Evolutionary conservation across 805 yeast genomes (phyloP), one percentile per base, ranked within the genome.

Genomic region (Metschnikowia dekortorum): DNA sequence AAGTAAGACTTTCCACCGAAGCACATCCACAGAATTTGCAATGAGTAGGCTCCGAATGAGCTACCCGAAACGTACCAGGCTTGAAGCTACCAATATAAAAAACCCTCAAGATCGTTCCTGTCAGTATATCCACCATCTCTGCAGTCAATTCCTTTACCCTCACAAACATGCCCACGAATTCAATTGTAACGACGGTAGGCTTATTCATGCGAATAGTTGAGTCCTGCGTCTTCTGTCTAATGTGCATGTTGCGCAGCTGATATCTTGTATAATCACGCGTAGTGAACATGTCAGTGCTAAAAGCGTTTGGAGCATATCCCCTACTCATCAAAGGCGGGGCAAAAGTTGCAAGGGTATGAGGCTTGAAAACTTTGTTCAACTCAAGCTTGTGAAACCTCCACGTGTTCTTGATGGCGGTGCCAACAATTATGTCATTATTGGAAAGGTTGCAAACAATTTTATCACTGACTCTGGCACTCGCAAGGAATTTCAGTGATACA

Each of bases 21-120:
- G 87, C 89, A 70, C 95, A 85, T 2, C 97, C 97, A 71, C 97
- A 89, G 67, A 89, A 89, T 42, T 86, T 78, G 68, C 97, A 89
- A 68, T 89, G 96, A 0, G 89, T 83, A 6, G 96, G 95, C 57
- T 85, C 89, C 39, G 87, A 84, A 62, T 89, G 96, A 54, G 88
- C 81, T 1, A 87, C 94, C 50, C 75, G 71, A 53, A 89, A 77
- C 0, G 85, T 63, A 2, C 78, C 78, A 2, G 80, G 78, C 56
- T 81, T 81, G 69, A 82, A 84, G 35, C 78, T 78, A 0, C 85
- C 87, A 42, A 89, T 79, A 30, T 74, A 67, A 57, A 88, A 78
- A 39, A 73, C 77, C 54, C 81, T 81, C 47, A 89, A 70, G 36
- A 87, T 67, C 0, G 83, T 81, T 6, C 96, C 96, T 0, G 91